Evolutionary conservation across 257 asterid genomes (phyloP).

Genomic region (Salvia hispanica): DNA sequence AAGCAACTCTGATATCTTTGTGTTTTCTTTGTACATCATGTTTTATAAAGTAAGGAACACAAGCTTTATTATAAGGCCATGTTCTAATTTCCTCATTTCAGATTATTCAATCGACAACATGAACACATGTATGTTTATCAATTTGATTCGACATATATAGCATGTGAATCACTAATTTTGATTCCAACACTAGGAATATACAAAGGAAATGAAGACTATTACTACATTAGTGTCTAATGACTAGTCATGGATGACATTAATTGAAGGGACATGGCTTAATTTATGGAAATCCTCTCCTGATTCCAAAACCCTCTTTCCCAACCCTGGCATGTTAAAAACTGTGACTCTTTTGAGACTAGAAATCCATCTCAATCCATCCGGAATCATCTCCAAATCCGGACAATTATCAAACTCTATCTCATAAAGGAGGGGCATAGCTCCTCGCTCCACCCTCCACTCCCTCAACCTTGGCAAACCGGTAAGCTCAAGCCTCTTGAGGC

Average conservation of each 20-base stretch:
- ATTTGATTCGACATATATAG: too few species aligned
- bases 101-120: too few species aligned
- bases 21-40: too few species aligned
- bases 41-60: too few species aligned
- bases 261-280: conserved; percentile 17
- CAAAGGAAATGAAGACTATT: too few species aligned
- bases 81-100: too few species aligned
- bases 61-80: too few species aligned
- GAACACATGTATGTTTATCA: too few species aligned
- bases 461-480: not conserved
- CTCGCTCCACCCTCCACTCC: not conserved
- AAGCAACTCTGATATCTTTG: too few species aligned
- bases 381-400: not conserved
- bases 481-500: not conserved
- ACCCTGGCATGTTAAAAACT: not conserved
- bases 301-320: not conserved
- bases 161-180: too few species aligned
- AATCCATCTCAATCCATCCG: not conserved
- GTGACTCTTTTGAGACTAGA: not conserved
- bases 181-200: too few species aligned
- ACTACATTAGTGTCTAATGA: too few species aligned
- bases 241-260: not conserved
- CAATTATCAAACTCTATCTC: not conserved
- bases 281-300: conserved; percentile 10
- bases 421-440: not conserved